Evolutionary conservation across 225 moss, liverwort and hornwort genomes (phyloP).

Genomic region (Thuidium tamariscinum): DNA sequence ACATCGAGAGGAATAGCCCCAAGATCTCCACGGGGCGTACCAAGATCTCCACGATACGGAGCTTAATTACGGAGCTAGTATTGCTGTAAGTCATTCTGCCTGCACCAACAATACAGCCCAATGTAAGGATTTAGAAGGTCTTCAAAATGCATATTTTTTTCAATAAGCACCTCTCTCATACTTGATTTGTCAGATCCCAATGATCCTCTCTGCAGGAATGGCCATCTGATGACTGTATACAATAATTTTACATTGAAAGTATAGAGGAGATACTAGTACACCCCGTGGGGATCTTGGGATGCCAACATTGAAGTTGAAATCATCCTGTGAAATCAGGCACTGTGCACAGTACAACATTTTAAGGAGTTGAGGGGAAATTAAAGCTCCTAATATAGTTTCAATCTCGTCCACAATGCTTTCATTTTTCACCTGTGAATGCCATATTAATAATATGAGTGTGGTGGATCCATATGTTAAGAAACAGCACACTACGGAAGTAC

Average conservation of each 20-base stretch:
- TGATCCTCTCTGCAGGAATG: neutral
- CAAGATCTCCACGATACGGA: slow-evolving; percentile 9
- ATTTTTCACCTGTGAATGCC: neutral
- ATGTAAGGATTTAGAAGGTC: slow-evolving; percentile 1
- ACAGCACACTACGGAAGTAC: neutral
- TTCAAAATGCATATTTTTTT: neutral
- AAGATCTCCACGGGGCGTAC: neutral
- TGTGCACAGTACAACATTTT: neutral
- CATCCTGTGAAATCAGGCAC: too few species aligned
- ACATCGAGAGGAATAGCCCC: slow-evolving; percentile 6
- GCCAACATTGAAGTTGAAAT: too few species aligned
- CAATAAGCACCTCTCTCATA: neutral
- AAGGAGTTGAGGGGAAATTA: neutral
- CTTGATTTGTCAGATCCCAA: slow-evolving; percentile 9
- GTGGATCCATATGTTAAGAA: neutral
- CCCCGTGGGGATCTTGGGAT: too few species aligned
- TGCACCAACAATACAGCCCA: neutral
- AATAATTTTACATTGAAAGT: neutral
- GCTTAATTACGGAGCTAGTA: slow-evolving; percentile 1
- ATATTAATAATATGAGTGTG: too few species aligned
- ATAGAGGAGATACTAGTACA: too few species aligned
- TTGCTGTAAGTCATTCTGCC: neutral
- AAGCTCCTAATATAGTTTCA: neutral
- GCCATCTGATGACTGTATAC: neutral
- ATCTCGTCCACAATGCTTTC: neutral